A percentile compares a stretch with the other conserved stretches of the same genome.
Evolutionary conservation across 1,139 yeast species (phyloP).

Genomic region (Blastobotrys apis): DNA sequence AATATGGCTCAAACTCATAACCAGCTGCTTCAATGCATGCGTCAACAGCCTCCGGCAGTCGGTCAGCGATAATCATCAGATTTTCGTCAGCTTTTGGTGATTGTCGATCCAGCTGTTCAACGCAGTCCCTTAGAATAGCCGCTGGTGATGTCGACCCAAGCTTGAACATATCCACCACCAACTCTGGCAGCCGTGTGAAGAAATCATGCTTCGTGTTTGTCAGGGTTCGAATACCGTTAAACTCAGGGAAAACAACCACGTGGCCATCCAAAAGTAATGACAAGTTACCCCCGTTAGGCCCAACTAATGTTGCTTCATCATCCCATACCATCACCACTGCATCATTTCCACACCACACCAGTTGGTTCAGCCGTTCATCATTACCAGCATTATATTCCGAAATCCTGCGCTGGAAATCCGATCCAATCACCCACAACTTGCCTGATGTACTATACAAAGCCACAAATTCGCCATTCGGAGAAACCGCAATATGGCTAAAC

Average conservation of each 20-base stretch:
- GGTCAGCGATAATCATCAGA: constrained; percentile 48
- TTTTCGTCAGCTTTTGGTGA: constrained; percentile 85
- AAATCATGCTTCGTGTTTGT: constrained; percentile 59
- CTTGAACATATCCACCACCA: constrained; percentile 60
- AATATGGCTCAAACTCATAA: constrained; percentile 66
- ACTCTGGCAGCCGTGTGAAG: constrained; percentile 57
- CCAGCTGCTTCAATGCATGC: constrained; percentile 72
- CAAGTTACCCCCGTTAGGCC: constrained; percentile 61
- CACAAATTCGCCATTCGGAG: constrained; percentile 60
- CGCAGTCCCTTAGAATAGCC: constrained; percentile 76
- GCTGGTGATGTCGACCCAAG: constrained; percentile 84
- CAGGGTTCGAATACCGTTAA: constrained; percentile 69
- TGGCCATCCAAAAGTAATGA: constrained; percentile 44
- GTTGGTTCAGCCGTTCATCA: constrained; percentile 39
- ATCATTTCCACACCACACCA: constrained; percentile 86
- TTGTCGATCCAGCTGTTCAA: constrained; percentile 63
- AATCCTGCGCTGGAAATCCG: constrained; percentile 49
- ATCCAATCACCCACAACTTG: constrained; percentile 51
- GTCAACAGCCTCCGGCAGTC: constrained; percentile 59
- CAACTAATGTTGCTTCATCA: constrained; percentile 66
- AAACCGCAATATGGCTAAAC: constrained; percentile 47
- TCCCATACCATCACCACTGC: constrained; percentile 58
- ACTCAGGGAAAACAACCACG: constrained; percentile 45
- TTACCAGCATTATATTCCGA: constrained; percentile 39
- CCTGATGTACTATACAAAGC: constrained; percentile 50